Percentiles rank a stretch among this genome's conserved stretches.
These are phyloP conservation scores for Orbilia quercus DNA, from an alignment of 2,329 filamentous ascomycete species.

Conservation along the genomic window DNA sequence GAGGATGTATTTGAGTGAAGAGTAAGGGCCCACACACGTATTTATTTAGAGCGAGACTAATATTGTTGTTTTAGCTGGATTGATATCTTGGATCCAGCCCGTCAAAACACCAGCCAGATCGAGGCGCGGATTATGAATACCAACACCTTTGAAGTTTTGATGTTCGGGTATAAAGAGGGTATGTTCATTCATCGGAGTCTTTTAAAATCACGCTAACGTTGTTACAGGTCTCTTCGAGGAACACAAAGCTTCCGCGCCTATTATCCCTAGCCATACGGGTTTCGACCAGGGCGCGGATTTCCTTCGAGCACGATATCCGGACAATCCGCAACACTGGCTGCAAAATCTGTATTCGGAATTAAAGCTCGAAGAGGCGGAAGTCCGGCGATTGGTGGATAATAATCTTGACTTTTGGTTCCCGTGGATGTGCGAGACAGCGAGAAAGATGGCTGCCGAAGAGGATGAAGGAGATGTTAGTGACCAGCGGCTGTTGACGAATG, in stretches of 20 bases:
- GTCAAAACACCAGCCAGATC: slow-evolving; percentile 77
- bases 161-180: slow-evolving; percentile 74
- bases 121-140: slow-evolving; percentile 73
- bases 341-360: slow-evolving; percentile 39
- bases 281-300: slow-evolving; percentile 21
- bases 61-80: slow-evolving; percentile 69
- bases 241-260: slow-evolving; percentile 42
- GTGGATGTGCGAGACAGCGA: slow-evolving; percentile 52
- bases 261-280: slow-evolving; percentile 19
- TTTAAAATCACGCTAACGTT: neutral
- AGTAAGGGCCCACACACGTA: too few species aligned
- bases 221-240: slow-evolving; percentile 46
- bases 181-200: slow-evolving; percentile 62
- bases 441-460: slow-evolving; percentile 51
- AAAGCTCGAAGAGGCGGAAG: slow-evolving; percentile 28
- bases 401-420: slow-evolving; percentile 56
- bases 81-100: slow-evolving; percentile 78
- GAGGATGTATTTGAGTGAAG: slow-evolving; percentile 81
- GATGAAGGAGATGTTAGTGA: slow-evolving; percentile 8
- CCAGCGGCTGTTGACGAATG: slow-evolving; percentile 35
- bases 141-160: slow-evolving; percentile 75
- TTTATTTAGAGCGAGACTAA: slow-evolving; percentile 28
- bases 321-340: slow-evolving; percentile 27
- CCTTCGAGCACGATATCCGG: slow-evolving; percentile 35
- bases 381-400: slow-evolving; percentile 30